Evolutionary conservation across 1,284 basidiomycete genomes (phyloP).

Genomic region (Naganishia sp.): DNA sequence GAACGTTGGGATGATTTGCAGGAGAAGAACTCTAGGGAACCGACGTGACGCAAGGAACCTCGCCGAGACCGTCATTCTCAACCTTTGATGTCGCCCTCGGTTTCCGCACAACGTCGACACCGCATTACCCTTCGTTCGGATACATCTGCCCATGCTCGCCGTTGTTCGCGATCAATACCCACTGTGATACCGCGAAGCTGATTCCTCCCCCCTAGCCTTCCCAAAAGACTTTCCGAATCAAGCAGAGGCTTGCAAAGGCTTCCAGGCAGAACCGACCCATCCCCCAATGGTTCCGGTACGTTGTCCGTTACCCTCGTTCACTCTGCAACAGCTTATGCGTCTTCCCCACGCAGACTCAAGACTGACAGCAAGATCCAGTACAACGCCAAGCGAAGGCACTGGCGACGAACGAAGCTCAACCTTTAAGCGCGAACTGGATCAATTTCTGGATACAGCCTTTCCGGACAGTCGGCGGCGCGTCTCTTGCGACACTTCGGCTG

Average conservation of each 20-base stretch:
- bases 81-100: no score
- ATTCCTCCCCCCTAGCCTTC: conserved; percentile 67
- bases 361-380: conserved; percentile 74
- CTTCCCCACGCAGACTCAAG: conserved; percentile 65
- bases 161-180: no score
- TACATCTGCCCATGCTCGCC: no score
- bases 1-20: no score
- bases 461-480: no score
- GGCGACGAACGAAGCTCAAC: conserved; percentile 93
- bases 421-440: conserved; percentile 60
- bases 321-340: background rate
- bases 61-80: no score
- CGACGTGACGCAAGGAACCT: no score
- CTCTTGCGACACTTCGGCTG: no score
- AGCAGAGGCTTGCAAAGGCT: conserved; percentile 96
- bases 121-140: no score
- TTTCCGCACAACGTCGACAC: no score
- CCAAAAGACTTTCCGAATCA: conserved; percentile 95
- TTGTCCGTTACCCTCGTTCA: background rate
- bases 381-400: conserved; percentile 91
- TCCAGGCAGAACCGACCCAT: conserved; percentile 94
- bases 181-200: no score
- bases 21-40: no score
- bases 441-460: background rate
- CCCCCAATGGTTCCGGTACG: conserved; percentile 85